Base-by-base conservation (phyloP, 257 asterid species). In the Solanum virginianum region DNA sequence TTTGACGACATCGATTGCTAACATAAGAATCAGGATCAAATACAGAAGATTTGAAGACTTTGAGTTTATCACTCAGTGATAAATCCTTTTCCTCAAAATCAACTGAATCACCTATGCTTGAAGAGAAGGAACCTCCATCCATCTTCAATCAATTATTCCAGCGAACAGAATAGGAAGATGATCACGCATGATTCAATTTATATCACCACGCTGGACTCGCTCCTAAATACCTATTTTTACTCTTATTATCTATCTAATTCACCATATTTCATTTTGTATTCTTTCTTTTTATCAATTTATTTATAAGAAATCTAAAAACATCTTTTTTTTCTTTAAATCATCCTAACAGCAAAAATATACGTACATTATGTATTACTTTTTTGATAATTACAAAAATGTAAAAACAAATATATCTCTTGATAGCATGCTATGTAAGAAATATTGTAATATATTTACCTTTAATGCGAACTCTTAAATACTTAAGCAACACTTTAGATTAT, bases 11-110 rank as follows among this genome's bases (percentile, higher is more conserved):
- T 87, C 92, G 89, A 72, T 54, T 84, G 68, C 88, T 85, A 88
- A 96, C 92, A 72, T 91, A 93, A 17, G 91, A 60, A 59, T 92
- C 91, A 39, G 94, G 95, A 83, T 96, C 94, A 53, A 92, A 96
- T 80, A 77, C 57, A 79, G 90, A 69, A 66, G 95, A 36, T 91
- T 94, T 96, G 93, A 96, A 94, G 60, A 87, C 80, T 87, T 93
- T 94, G 89, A 96, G 98, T 88, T 84, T 91, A 82, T 94, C 98
- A 79, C 98, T 85, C 20, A 96, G 92, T 8, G 97, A 85, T 57
- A 88, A 77, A 80, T 94, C 98, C 8, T 80, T 51, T 29, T 70
- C 84, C n/a, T 94, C 98, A 85, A 96, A 93, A 87, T 96, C 98
- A 4, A 84, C 41, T 72, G 94, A 91, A 88, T 91, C 95, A 62